Base-by-base conservation (phyloP, 1,139 yeast species). In the Yamadazyma diospyri region DNA sequence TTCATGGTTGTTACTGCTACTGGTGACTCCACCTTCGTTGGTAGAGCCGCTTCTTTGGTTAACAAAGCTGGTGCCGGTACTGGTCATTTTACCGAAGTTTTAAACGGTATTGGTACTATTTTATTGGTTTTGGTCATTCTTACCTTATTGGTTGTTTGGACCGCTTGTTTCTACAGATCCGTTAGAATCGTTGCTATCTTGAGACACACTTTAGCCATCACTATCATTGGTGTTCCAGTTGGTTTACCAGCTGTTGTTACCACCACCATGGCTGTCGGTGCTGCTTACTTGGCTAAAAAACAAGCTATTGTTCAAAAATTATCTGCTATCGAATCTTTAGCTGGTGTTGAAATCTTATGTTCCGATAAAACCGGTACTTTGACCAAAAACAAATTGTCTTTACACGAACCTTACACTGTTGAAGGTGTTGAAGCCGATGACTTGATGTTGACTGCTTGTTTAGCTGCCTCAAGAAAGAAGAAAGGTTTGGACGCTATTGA, bases 221-320 rank as follows among this genome's bases (percentile, higher is more conserved):
- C 97, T 72, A 88, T 89, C 72, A 85, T 92, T 59, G 98, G 98
- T 85, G 98, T 92, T 53, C 98, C 98, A 69, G 98, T 89, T 57
- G 97, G 97, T 84, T 81, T 89, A 64, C 97, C 97, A 68, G 97
- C 96, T 66, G 97, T 89, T 62, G 96, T 89, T 55, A 89, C 97
- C 76, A 89, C 97, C 58, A 89, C 97, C 66, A 87, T 89, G 94
- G 97, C 97, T 69, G 97, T 89, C 68, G 97, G 97, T 80, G 97
- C 97, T 64, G 97, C 97, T 62, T 88, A 88, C 86, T 78, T 89
- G 61, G 97, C 97, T 59, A 88, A 88, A 80, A 88, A 88, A 72
- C 88, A 88, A 75, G 97, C 97, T 55, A 89, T 89, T 77, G 97
- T 89, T 54, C 97, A 89, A 75, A 89, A 89, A 70, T 79, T 89